phyloP scores from a whole-genome alignment of 495 filamentous ascomycete species.

The Xylaria grammica region DNA sequence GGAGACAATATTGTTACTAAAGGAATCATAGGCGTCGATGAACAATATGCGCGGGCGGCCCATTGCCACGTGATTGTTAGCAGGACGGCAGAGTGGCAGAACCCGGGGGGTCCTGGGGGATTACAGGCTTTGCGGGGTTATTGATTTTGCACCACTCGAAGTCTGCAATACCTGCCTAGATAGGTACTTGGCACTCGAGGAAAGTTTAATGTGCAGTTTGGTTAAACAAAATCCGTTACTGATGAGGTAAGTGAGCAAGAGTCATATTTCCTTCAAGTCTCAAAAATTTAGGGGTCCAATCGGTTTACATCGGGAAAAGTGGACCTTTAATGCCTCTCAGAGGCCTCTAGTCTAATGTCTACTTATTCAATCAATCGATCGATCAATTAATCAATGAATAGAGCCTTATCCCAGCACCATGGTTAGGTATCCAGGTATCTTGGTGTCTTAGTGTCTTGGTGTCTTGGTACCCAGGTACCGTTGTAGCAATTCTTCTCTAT shows the following conservation, averaged over 20 bases:
- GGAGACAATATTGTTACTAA: constrained; percentile 88
- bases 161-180: neutral
- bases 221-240: neutral
- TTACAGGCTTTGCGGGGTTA: neutral
- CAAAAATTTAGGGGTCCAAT: constrained; percentile 13
- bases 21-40: constrained; percentile 94
- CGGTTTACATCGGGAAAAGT: constrained; percentile 16
- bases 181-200: no score
- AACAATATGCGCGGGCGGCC: constrained; percentile 68
- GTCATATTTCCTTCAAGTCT: neutral
- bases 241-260: neutral
- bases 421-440: no score
- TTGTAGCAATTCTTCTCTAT: no score
- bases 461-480: no score
- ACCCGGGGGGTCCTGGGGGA: neutral
- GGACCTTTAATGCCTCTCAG: neutral
- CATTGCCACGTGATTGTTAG: constrained; percentile 26
- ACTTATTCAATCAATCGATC: no score
- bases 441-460: no score
- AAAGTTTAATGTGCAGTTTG: neutral
- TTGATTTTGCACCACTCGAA: neutral
- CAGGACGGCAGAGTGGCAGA: neutral
- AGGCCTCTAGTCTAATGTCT: no score
- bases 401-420: no score
- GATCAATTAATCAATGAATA: no score